Percentiles rank a stretch among this genome's conserved stretches.
Conservation (phyloP, 1,284 basidiomycete genomes). For the Neolentinus lepideus region DNA sequence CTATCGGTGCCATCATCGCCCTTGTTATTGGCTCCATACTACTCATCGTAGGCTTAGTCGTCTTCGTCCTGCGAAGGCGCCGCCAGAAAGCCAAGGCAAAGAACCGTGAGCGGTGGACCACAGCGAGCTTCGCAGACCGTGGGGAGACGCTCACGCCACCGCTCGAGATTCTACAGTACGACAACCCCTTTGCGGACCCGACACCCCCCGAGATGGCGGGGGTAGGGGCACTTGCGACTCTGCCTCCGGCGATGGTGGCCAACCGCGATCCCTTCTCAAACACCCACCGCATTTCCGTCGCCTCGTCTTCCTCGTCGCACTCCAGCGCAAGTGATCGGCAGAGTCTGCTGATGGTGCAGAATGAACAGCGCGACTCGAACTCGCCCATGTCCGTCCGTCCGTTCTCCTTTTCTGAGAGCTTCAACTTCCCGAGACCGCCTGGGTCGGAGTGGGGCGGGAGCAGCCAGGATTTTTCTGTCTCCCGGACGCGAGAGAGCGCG, state of each 20-base stretch:
- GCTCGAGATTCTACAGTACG: neutral
- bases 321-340: slow-evolving; percentile 3
- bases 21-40: no score
- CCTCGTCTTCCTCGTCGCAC: neutral
- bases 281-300: neutral
- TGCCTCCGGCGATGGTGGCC: slow-evolving; percentile 1
- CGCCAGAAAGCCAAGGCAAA: slow-evolving; percentile 1
- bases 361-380: slow-evolving; percentile 19
- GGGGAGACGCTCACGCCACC: neutral
- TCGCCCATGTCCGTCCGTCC: slow-evolving; percentile 56
- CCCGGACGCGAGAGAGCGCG: neutral
- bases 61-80: no score
- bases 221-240: slow-evolving; percentile 5
- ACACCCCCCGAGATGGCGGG: neutral
- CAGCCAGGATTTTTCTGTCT: neutral
- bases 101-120: slow-evolving; percentile 20
- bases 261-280: slow-evolving; percentile 1
- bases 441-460: slow-evolving; percentile 3
- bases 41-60: no score
- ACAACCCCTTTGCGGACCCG: neutral
- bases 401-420: slow-evolving; percentile 57
- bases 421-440: slow-evolving; percentile 61
- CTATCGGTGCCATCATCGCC: no score
- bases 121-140: neutral
- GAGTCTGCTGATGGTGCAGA: slow-evolving; percentile 27